Conservation (phyloP, 495 filamentous ascomycete species). For the Daldinia childiae region DNA sequence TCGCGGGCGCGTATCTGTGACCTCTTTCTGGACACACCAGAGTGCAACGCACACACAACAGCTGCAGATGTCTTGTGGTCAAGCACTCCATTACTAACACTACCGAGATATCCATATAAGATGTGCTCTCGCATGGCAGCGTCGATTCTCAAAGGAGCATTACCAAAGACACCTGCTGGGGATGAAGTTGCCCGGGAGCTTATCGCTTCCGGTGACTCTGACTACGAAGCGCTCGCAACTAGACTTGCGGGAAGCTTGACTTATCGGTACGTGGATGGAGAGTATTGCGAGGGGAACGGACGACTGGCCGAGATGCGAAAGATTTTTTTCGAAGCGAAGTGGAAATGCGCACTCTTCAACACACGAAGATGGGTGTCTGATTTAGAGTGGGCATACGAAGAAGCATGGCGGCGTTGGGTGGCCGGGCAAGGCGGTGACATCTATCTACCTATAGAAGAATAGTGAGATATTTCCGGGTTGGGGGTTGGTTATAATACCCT, state of each 20-base stretch:
- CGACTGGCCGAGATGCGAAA: slow-evolving; percentile 78
- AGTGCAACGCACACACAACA: slow-evolving; percentile 98
- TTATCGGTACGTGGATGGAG: slow-evolving; percentile 62
- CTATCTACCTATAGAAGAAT: slow-evolving; percentile 70
- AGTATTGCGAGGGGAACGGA: slow-evolving; percentile 67
- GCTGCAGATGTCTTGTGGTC: slow-evolving; percentile 97
- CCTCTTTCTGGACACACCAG: slow-evolving; percentile 95
- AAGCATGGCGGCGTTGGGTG: slow-evolving; percentile 90
- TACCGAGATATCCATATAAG: slow-evolving; percentile 96
- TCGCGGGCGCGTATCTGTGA: slow-evolving; percentile 90
- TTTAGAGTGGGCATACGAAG: slow-evolving; percentile 86
- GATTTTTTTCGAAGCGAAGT: slow-evolving; percentile 82
- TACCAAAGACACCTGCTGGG: slow-evolving; percentile 75
- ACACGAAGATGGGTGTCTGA: slow-evolving; percentile 92
- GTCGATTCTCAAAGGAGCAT: slow-evolving; percentile 87
- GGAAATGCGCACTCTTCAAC: slow-evolving; percentile 88
- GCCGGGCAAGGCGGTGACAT: slow-evolving; percentile 90
- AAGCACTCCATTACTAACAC: slow-evolving; percentile 89
- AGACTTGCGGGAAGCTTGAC: slow-evolving; percentile 72
- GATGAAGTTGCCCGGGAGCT: slow-evolving; percentile 75
- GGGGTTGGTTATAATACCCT: slow-evolving; percentile 6
- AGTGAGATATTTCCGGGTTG: slow-evolving; percentile 3
- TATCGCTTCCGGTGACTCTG: slow-evolving; percentile 77
- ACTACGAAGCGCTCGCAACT: slow-evolving; percentile 85
- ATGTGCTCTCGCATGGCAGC: slow-evolving; percentile 99